Base-by-base conservation (phyloP, 1,284 basidiomycete species). In the Apiotrichum mycotoxinovorans region DNA sequence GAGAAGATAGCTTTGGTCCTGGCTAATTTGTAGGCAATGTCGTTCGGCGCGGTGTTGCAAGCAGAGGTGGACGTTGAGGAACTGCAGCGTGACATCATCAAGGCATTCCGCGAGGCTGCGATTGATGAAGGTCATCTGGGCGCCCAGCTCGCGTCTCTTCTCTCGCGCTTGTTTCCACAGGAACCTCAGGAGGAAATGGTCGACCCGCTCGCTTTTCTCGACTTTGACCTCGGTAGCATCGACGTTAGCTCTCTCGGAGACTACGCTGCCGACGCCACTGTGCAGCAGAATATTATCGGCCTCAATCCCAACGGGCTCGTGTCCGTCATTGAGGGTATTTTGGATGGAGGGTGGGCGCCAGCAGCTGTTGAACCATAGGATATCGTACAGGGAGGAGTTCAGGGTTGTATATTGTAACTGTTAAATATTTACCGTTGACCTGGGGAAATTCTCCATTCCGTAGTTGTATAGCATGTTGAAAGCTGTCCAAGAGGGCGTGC, bases 41-140 rank as follows among this genome's bases (percentile, higher is more conserved):
- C 45, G 8, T 48, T 52, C 27, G 56, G 56, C 5, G 56, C 51
- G 0, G 34, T 57, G 10, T 25, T 49, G 2, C 40, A 52, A 22
- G 18, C 44, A 12, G 56, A 52, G n/a, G 33, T 33, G 11, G 56
- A 47, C n/a, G 44, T 45, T 4, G 40, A 44, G 25, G 46, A 52
- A n/a, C 46, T 57, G 1, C 51, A 57, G 15, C 49, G 43, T 33
- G n/a, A 22, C 15, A 23, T 57, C 11, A 57, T 57, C 30, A 20
- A 33, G 11, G 38, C 51, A 8, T 41, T 57, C 17, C 50, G 51
- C n/a, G 38, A 47, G 11, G 50, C 56, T 1, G 51, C 51, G 1
- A 40, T 57, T n/a, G 56, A 57, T 33, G 51, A 52, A n/a, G 56
- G 52, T 34, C 56, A 57, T 26, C 26, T 57, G 12, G 38, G 45